Evolutionary conservation across 2,329 filamentous ascomycete genomes (phyloP), one percentile per base, ranked within the genome.

Genomic region (Cytospora paraplurivora): DNA sequence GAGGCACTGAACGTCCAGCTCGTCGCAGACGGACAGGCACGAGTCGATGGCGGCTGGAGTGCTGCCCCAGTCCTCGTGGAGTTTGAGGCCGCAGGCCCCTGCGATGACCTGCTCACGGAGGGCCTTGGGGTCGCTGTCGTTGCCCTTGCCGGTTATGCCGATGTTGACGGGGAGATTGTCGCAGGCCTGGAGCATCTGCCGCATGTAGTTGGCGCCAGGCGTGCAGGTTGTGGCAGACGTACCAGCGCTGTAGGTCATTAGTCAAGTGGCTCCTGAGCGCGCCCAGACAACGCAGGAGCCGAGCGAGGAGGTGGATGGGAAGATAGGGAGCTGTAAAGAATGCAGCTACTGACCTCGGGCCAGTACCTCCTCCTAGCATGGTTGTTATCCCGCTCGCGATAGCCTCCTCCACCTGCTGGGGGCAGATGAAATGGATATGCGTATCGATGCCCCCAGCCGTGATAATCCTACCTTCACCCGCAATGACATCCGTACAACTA

Each of bases 11-110:
- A 98, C 86, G 72, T 98, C 94, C 62, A 92, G 85, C 73, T 96
- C 90, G 71, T 98, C 94, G 74, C 93, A 97, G 51, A 97, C 90
- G 1, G 79, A 79, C 12, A 96, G 83, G 72, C 94, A 97, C 1
- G 89, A 83, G 75, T 98, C 93, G 72, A 98, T 98, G 27, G 92
- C 93, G 1, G 92, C 90, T 0, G 94, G 94, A 1, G 94, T 97
- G 27, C 85, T 88, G 59, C 94, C 94, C 94, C 94, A 98, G 76
- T 98, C 94, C 77, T 98, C 94, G 75, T 98, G 94, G 7, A 98
- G 82, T 76, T 98, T 98, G 65, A 98, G 83, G 8, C 94, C 94
- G 69, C 92, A 94, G 1, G 90, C 93, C 11, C 94, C 94, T 0
- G 94, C 94, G 62, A 85, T 78, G 63, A 91, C 83, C 76, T 97